phyloP scores from a whole-genome alignment of 352 stramenopile species.

The Phytophthora citricola region DNA sequence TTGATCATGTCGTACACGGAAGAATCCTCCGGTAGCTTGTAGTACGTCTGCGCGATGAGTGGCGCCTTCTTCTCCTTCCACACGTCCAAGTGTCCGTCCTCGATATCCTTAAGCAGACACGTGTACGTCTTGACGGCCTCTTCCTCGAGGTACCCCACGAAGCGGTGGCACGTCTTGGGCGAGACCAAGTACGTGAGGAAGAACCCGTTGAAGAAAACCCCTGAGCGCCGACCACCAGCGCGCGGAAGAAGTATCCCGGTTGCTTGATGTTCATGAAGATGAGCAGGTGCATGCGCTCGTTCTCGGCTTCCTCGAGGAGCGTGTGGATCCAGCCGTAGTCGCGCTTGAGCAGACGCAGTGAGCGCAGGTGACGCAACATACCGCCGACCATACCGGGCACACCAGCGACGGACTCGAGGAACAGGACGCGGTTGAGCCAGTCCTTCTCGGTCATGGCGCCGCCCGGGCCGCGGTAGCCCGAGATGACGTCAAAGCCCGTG shows the following conservation, averaged over 20 bases:
- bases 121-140: conserved; percentile 94
- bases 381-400: conserved; percentile 84
- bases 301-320: conserved; percentile 94
- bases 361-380: conserved; percentile 83
- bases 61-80: conserved; percentile 81
- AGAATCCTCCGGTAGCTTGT: conserved; percentile 78
- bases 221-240: conserved; percentile 82
- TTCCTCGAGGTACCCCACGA: conserved; percentile 94
- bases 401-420: conserved; percentile 83
- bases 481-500: conserved; percentile 56
- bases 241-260: conserved; percentile 78
- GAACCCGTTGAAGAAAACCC: conserved; percentile 90
- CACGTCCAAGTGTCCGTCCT: conserved; percentile 73
- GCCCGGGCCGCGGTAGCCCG: conserved; percentile 64
- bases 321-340: conserved; percentile 80
- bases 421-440: conserved; percentile 73
- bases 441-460: conserved; percentile 67
- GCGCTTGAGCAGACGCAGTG: conserved; percentile 80
- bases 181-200: conserved; percentile 89
- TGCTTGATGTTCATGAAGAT: conserved; percentile 92
- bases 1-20: conserved; percentile 87
- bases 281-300: conserved; percentile 95
- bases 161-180: conserved; percentile 90
- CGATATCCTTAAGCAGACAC: conserved; percentile 89
- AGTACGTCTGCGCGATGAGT: conserved; percentile 88